Conservation (phyloP, 139 green algal species). For the Astrephomene gubernaculifera region DNA sequence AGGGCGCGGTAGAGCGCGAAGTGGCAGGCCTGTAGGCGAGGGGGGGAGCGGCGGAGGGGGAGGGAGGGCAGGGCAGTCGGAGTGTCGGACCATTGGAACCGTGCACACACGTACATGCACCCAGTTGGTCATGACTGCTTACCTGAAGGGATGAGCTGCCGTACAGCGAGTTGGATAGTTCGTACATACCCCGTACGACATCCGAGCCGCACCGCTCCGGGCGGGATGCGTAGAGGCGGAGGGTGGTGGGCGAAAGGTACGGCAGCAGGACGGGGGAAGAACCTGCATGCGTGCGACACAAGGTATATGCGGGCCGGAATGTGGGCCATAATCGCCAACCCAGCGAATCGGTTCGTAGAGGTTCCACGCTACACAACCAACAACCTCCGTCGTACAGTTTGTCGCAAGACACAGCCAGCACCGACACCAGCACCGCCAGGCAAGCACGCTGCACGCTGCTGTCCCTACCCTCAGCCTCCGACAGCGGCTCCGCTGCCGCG, state of each 20-base stretch:
- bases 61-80: neutral
- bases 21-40: conserved; percentile 11
- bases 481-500: conserved; percentile 19
- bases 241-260: neutral
- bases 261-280: conserved; percentile 7
- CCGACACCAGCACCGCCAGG: too few species aligned
- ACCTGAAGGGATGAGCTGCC: conserved; percentile 1
- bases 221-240: neutral
- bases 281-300: too few species aligned
- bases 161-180: neutral
- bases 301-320: too few species aligned
- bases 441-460: too few species aligned
- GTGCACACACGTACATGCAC: neutral
- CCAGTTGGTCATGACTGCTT: neutral
- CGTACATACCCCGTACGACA: neutral
- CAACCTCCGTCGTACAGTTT: too few species aligned
- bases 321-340: too few species aligned
- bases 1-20: conserved; percentile 17
- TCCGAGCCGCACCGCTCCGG: neutral
- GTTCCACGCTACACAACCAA: too few species aligned
- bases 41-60: neutral
- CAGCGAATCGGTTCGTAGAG: too few species aligned
- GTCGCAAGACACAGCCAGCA: too few species aligned
- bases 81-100: neutral
- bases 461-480: neutral